These are phyloP conservation scores for Quercus aquifolioides DNA, from an alignment of 306 rosid genomes.

Conservation along the genomic window DNA sequence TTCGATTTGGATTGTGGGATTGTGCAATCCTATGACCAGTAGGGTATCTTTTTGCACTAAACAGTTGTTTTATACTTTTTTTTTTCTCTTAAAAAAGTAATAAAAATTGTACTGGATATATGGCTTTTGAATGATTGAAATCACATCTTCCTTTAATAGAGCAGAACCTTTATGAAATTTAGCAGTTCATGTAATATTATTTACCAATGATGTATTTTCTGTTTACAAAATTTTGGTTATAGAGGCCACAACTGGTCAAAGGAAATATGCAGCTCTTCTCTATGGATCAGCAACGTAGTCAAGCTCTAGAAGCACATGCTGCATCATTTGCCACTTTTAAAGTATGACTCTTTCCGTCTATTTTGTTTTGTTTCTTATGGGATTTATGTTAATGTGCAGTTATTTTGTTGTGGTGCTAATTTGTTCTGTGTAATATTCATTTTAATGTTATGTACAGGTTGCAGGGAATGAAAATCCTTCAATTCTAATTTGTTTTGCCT, in stretches of 20 bases:
- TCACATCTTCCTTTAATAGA: neutral
- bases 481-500: slow-evolving; percentile 67
- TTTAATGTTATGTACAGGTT: slow-evolving; percentile 43
- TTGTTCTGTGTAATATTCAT: slow-evolving; percentile 7
- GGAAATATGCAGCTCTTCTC: slow-evolving; percentile 90
- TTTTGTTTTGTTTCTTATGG: slow-evolving; percentile 12
- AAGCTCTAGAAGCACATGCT: slow-evolving; percentile 92
- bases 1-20: too few relatives aligned
- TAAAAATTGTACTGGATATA: neutral
- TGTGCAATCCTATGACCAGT: too few relatives aligned
- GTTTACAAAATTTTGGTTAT: slow-evolving; percentile 18
- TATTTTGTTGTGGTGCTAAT: slow-evolving; percentile 14
- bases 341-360: slow-evolving; percentile 31
- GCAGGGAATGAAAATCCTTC: slow-evolving; percentile 72
- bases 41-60: neutral
- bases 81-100: neutral
- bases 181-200: neutral
- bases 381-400: slow-evolving; percentile 5
- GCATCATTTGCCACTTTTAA: slow-evolving; percentile 69
- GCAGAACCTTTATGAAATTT: neutral
- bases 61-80: neutral
- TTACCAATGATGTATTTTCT: neutral
- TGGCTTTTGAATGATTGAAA: neutral
- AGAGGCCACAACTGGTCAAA: slow-evolving; percentile 82
- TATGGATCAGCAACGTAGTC: slow-evolving; percentile 80